phyloP scores from a whole-genome alignment of 2,329 filamentous ascomycete genomes.

The Trichoderma asperellum region DNA sequence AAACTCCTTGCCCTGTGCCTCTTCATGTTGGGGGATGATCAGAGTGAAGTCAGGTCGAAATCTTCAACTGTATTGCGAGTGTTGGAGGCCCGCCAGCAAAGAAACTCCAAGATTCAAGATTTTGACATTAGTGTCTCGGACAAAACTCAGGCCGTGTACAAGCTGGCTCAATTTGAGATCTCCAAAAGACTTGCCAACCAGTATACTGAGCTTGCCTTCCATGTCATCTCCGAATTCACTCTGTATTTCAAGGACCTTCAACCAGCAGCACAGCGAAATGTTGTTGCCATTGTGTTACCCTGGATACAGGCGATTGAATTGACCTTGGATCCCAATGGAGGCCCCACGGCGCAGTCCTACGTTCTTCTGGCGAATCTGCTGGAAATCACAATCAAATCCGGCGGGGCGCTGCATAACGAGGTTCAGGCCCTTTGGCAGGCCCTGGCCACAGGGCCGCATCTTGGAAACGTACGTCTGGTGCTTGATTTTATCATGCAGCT shows the following conservation, averaged over 20 bases:
- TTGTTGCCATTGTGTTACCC: conserved; percentile 90
- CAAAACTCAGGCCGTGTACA: conserved; percentile 97
- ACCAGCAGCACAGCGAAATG: conserved; percentile 83
- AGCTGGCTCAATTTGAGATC: conserved; percentile 94
- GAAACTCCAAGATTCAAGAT: conserved; percentile 90
- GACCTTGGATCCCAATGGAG: conserved; percentile 87
- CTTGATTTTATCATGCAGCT: conserved; percentile 95
- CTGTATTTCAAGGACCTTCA: conserved; percentile 88
- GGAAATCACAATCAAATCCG: conserved; percentile 93
- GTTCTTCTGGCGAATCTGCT: conserved; percentile 93
- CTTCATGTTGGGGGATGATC: conserved; percentile 90
- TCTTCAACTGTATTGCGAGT: conserved; percentile 79
- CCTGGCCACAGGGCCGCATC: conserved; percentile 87
- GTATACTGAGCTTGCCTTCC: conserved; percentile 85
- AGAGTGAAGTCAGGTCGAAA: conserved; percentile 85
- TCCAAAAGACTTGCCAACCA: conserved; percentile 88
- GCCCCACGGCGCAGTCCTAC: conserved; percentile 88
- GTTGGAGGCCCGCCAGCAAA: conserved; percentile 75
- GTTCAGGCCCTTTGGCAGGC: conserved; percentile 98
- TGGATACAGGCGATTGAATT: conserved; percentile 96
- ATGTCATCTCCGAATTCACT: conserved; percentile 95
- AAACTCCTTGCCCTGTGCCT: conserved; percentile 85
- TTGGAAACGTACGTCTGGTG: conserved; percentile 90
- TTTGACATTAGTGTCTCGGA: conserved; percentile 98
- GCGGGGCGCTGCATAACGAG: conserved; percentile 87